Base-by-base conservation (phyloP, 257 asterid species). In the Ophiorrhiza pumila region DNA sequence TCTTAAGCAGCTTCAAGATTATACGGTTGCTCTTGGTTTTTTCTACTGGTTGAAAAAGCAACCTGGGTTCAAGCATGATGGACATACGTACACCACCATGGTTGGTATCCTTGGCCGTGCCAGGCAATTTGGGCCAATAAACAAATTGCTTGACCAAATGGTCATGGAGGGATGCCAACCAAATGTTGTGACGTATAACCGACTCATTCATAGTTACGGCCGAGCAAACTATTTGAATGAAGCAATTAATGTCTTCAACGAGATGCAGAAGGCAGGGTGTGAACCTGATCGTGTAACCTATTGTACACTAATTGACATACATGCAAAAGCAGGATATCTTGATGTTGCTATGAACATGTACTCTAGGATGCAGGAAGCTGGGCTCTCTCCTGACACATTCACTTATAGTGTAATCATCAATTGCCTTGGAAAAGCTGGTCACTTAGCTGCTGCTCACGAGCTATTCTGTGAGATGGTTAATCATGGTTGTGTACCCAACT, bases 81-180 rank as follows among this genome's bases (percentile, higher is more conserved):
- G 96, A 0, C 97, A 91, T 68, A 91, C 98, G 0, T 94, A 94
- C 77, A 94, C 99, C 58, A 94, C 99, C 77, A 91, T 91, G 97
- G 92, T 91, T 27, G 99, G 99, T 37, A 88, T 91, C 59, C 96
- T 91, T 78, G 99, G 99, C n/a, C 95, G 96, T 59, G 90, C 96
- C 10, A 75, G 88, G 70, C 95, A 91, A 79, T 94, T 94, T 68
- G 91, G 85, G 14, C 83, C 82, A 61, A 87, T 90, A 75, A 82
- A 88, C 80, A 88, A 81, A 76, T 81, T 94, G 77, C 96, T 91
- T 39, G 83, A 84, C 55, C 96, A 91, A 85, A 91, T 94, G 99
- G 85, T 86, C 32, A 77, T 37, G 46, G 97, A 91, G 53, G 95
- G 96, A 34, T 94, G 97, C 74, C 82, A 85, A 62, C 99, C 99